phyloP scores from a whole-genome alignment of 192 early-diverging fungal species.

The Coemansia asiatica region DNA sequence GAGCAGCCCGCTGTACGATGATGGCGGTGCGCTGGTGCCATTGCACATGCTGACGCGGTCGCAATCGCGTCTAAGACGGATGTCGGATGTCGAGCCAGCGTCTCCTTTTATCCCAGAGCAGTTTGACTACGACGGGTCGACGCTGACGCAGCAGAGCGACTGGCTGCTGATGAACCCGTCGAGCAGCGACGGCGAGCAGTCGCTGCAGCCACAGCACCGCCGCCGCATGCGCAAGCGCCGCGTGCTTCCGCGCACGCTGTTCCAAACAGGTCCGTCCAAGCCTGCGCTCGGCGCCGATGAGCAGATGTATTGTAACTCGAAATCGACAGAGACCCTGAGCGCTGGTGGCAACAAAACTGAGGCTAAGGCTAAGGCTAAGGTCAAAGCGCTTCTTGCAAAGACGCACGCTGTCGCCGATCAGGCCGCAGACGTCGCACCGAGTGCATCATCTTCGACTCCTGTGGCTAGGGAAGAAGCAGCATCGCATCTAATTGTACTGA shows the following conservation, averaged over 20 bases:
- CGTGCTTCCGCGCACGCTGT: conserved; percentile 46
- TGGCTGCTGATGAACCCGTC: conserved; percentile 53
- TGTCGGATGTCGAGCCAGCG: conserved; percentile 15
- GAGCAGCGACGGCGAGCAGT: conserved; percentile 40
- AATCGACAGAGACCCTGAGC: conserved; percentile 33
- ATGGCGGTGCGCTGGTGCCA: conserved; percentile 21
- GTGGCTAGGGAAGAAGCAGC: neutral
- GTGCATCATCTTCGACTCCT: neutral
- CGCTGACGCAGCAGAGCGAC: conserved; percentile 50
- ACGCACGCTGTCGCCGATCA: neutral
- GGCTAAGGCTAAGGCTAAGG: neutral
- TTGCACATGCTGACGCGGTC: conserved; percentile 41
- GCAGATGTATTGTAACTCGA: conserved; percentile 9
- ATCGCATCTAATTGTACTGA: conserved; percentile 7
- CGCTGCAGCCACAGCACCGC: conserved; percentile 23
- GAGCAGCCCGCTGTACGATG: conserved; percentile 34
- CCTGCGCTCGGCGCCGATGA: conserved; percentile 14
- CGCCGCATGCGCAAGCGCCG: conserved; percentile 53
- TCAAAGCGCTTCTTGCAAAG: neutral
- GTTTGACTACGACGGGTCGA: conserved; percentile 47
- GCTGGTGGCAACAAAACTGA: neutral
- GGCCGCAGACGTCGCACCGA: neutral
- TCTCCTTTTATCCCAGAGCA: conserved; percentile 22
- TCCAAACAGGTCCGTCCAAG: conserved; percentile 18
- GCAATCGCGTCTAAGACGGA: conserved; percentile 19